Conservation (phyloP, 352 stramenopile species). For the Discostella stelligera region DNA sequence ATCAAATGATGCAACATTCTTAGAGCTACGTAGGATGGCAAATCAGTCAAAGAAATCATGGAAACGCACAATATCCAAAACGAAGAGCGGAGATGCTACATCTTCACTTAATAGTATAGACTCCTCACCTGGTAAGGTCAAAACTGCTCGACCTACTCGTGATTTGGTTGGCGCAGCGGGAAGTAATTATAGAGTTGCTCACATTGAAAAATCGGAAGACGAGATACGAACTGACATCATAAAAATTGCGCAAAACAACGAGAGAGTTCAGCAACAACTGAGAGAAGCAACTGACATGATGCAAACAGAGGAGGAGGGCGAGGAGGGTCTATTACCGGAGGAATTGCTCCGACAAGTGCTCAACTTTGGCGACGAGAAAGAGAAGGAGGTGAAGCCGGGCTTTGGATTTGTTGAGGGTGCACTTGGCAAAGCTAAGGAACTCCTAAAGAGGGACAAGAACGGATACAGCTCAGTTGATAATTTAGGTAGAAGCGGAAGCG, state of each 20-base stretch:
- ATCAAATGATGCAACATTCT: conserved; percentile 42
- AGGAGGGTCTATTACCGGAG: conserved; percentile 65
- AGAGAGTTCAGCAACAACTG: conserved; percentile 61
- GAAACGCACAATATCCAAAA: conserved; percentile 45
- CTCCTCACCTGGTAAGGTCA: neutral
- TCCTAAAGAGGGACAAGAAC: conserved; percentile 44
- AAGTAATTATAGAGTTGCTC: neutral
- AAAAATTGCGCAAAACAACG: conserved; percentile 33
- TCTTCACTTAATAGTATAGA: neutral
- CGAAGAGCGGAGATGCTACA: conserved; percentile 3
- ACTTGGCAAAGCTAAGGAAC: conserved; percentile 74
- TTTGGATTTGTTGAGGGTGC: conserved; percentile 73
- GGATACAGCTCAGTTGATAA: neutral
- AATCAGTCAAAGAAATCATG: conserved; percentile 38
- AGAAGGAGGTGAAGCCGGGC: conserved; percentile 59
- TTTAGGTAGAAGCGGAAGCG: conserved; percentile 25
- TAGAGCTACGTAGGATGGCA: conserved; percentile 34
- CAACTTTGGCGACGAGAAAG: conserved; percentile 66
- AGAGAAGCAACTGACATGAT: conserved; percentile 59
- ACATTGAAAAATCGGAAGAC: conserved; percentile 30
- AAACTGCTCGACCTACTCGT: neutral
- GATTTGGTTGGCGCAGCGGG: neutral
- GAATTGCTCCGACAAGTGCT: conserved; percentile 66
- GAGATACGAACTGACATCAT: conserved; percentile 41
- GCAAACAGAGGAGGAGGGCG: conserved; percentile 38